phyloP scores from a whole-genome alignment of 1,139 yeast genomes.

The Pichia norvegensis region DNA sequence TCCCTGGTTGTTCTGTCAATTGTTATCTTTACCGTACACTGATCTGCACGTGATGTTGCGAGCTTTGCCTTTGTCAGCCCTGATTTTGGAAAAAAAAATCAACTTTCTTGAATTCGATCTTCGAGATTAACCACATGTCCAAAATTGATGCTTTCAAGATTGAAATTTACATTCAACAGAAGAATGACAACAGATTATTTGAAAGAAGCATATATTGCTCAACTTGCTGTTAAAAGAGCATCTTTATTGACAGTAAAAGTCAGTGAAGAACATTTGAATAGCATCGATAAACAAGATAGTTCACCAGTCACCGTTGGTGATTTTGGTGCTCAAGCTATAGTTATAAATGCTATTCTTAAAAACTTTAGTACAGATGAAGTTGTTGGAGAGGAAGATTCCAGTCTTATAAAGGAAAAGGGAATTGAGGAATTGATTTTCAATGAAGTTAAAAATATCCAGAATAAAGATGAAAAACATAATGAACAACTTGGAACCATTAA shows the following conservation, averaged over 20 bases:
- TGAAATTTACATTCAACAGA: neutral
- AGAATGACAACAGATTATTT: conserved; percentile 13
- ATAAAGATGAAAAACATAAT: conserved; percentile 24
- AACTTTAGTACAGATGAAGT: conserved; percentile 80
- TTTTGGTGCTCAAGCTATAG: conserved; percentile 90
- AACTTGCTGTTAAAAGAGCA: conserved; percentile 86
- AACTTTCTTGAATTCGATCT: neutral
- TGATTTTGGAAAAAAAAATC: neutral
- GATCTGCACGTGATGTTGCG: too few relatives aligned
- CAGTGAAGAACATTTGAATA: conserved; percentile 53
- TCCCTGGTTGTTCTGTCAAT: too few relatives aligned
- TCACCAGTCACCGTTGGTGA: conserved; percentile 98
- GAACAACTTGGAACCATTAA: conserved; percentile 36
- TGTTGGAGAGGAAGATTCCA: conserved; percentile 93
- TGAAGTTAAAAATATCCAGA: conserved; percentile 42
- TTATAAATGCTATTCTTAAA: conserved; percentile 70
- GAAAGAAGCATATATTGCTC: conserved; percentile 68
- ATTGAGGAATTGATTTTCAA: conserved; percentile 43
- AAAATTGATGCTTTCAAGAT: neutral
- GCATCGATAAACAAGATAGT: conserved; percentile 76
- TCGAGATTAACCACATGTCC: too few relatives aligned
- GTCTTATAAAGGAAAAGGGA: conserved; percentile 41
- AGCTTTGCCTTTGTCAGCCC: too few relatives aligned
- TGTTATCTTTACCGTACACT: too few relatives aligned
- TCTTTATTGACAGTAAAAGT: conserved; percentile 68